A percentile compares a stretch with the other conserved stretches of the same genome.
phyloP scores from a whole-genome alignment of 1,139 yeast species.

The Debaryomycetaceae sp. region DNA sequence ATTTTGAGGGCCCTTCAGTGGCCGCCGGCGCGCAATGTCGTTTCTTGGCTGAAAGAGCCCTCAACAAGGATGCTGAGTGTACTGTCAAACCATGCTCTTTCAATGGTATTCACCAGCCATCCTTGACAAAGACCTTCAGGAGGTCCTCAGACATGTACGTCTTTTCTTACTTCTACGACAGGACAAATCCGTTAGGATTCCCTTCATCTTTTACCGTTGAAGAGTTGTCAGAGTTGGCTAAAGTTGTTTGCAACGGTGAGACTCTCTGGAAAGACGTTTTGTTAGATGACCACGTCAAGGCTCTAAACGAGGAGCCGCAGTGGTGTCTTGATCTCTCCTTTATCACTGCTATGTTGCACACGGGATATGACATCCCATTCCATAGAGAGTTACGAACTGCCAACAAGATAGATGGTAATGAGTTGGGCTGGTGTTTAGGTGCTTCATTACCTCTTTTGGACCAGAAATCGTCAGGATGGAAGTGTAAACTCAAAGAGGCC shows the following conservation, averaged over 20 bases:
- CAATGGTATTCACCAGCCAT: slow-evolving; percentile 96
- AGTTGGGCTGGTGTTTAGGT: slow-evolving; percentile 98
- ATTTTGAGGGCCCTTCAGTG: slow-evolving; percentile 67
- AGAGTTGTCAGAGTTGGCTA: slow-evolving; percentile 79
- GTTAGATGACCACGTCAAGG: slow-evolving; percentile 62
- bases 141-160: slow-evolving; percentile 73
- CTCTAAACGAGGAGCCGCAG: slow-evolving; percentile 73
- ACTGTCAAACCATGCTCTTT: slow-evolving; percentile 80
- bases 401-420: slow-evolving; percentile 79
- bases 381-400: slow-evolving; percentile 90
- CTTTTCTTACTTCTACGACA: slow-evolving; percentile 91
- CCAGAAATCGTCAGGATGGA: slow-evolving; percentile 60
- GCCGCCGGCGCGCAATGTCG: slow-evolving; percentile 71
- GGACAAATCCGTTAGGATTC: slow-evolving; percentile 91
- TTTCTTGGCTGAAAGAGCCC: slow-evolving; percentile 70
- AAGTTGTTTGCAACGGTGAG: slow-evolving; percentile 81
- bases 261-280: slow-evolving; percentile 62
- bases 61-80: slow-evolving; percentile 82
- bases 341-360: slow-evolving; percentile 84
- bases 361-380: slow-evolving; percentile 93
- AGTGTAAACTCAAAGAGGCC: slow-evolving; percentile 47
- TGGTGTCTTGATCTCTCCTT: slow-evolving; percentile 93
- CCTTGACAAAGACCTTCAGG: slow-evolving; percentile 71
- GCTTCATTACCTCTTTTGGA: slow-evolving; percentile 90
- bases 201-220: slow-evolving; percentile 82